Percentiles rank a stretch among this genome's conserved stretches.
Conservation (phyloP, 2,329 filamentous ascomycete species). For the Epichloe coenophiala region DNA sequence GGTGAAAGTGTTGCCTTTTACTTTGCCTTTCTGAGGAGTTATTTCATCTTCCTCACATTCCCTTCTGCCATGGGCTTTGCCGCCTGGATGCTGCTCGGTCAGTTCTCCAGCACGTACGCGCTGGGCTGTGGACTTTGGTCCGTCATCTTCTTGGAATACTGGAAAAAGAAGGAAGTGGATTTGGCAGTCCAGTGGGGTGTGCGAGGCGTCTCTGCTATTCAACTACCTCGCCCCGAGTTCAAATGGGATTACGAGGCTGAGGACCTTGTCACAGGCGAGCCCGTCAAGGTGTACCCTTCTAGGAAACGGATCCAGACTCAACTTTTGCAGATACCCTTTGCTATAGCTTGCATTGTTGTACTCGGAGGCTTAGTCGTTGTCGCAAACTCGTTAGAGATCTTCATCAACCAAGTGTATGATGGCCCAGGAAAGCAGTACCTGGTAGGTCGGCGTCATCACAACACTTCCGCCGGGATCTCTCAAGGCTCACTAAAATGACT, state of each 20-base stretch:
- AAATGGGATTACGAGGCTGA: conserved; percentile 61
- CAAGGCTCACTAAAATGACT: background rate
- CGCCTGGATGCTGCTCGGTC: conserved; percentile 70
- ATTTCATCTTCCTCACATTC: conserved; percentile 75
- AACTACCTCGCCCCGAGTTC: conserved; percentile 66
- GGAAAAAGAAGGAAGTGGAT: conserved; percentile 87
- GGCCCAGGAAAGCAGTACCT: conserved; percentile 78
- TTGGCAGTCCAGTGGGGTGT: conserved; percentile 82
- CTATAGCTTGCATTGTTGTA: conserved; percentile 54
- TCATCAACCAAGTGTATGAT: conserved; percentile 86
- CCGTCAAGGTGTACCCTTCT: conserved; percentile 60
- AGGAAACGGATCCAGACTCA: conserved; percentile 65
- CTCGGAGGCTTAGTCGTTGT: conserved; percentile 72
- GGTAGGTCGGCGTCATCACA: conserved; percentile 31
- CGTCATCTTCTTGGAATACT: conserved; percentile 83
- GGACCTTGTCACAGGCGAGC: conserved; percentile 74
- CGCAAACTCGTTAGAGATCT: conserved; percentile 88
- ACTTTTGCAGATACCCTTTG: conserved; percentile 73
- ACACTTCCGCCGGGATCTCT: background rate
- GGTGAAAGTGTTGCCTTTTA: conserved; percentile 80
- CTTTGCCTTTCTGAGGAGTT: conserved; percentile 85
- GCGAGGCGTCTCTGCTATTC: conserved; percentile 67
- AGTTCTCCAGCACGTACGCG: conserved; percentile 73
- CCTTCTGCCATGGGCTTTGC: conserved; percentile 65
- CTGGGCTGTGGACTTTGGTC: conserved; percentile 73